phyloP scores from a whole-genome alignment of 176 grass and related monocot species.

The Oryza glumipatula region DNA sequence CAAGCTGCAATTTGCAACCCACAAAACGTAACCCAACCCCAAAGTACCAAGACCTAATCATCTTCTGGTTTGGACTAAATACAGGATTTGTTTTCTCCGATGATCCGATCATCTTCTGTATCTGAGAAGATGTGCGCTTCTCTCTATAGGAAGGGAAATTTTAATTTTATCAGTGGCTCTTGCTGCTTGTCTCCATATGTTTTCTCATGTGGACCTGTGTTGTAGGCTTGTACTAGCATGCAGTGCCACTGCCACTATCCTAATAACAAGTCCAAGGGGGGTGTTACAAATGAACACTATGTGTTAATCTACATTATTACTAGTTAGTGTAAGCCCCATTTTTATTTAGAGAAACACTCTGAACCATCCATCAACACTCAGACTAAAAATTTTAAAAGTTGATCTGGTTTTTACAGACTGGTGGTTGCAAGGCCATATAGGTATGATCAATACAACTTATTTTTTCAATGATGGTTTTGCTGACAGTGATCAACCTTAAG shows the following conservation, averaged over 20 bases:
- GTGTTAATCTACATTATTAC: neutral
- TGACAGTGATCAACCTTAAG: neutral
- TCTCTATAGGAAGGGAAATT: neutral
- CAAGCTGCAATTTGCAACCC: conserved; percentile 13
- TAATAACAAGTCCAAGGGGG: neutral
- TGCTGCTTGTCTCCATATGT: neutral
- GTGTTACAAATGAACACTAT: neutral
- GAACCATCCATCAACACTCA: neutral
- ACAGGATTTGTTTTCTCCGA: neutral
- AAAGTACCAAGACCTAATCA: neutral
- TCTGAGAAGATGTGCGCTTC: neutral
- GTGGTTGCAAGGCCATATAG: neutral
- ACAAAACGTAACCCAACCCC: neutral
- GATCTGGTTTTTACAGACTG: neutral
- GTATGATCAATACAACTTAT: neutral
- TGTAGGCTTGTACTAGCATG: neutral
- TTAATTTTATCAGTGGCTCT: neutral
- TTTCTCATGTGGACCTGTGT: neutral
- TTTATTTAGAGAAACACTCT: neutral
- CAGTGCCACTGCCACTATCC: neutral
- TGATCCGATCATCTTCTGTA: neutral
- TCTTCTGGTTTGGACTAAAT: neutral
- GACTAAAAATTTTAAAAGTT: neutral
- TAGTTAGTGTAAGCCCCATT: neutral
- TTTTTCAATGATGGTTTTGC: neutral